These are phyloP conservation scores for Eutrema yunnanense DNA, from an alignment of 345 rosid species.

Conservation along the genomic window DNA sequence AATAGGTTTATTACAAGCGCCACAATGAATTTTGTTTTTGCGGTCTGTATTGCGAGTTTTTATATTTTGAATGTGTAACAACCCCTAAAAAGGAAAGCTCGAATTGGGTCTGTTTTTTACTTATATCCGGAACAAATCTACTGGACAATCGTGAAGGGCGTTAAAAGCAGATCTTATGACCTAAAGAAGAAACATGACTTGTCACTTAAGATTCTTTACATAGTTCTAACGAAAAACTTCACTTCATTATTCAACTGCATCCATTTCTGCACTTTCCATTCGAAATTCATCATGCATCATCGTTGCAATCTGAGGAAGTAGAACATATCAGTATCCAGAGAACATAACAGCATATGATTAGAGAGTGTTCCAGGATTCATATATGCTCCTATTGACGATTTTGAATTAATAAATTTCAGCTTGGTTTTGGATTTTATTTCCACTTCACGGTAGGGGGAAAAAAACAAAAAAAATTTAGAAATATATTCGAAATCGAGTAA, in stretches of 20 bases:
- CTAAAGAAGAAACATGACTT: neutral
- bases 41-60: neutral
- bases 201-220: neutral
- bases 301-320: conserved; percentile 9
- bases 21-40: conserved; percentile 12
- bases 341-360: neutral
- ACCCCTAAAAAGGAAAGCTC: neutral
- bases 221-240: neutral
- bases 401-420: no score
- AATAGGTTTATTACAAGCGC: neutral
- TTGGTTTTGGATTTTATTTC: no score
- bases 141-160: neutral
- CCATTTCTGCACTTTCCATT: neutral
- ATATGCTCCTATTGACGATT: neutral
- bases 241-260: neutral
- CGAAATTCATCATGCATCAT: conserved; percentile 19
- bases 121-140: neutral
- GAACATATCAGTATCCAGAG: conserved; percentile 1
- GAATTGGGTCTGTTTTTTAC: neutral
- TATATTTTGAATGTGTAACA: neutral
- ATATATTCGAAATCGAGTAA: no score
- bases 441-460: no score
- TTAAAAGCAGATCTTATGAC: neutral
- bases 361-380: neutral
- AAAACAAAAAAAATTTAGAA: no score